Percentiles rank a stretch among this genome's conserved stretches.
These are phyloP conservation scores for Polyporus tsugae DNA, from an alignment of 1,284 basidiomycete genomes.

Conservation along the genomic window DNA sequence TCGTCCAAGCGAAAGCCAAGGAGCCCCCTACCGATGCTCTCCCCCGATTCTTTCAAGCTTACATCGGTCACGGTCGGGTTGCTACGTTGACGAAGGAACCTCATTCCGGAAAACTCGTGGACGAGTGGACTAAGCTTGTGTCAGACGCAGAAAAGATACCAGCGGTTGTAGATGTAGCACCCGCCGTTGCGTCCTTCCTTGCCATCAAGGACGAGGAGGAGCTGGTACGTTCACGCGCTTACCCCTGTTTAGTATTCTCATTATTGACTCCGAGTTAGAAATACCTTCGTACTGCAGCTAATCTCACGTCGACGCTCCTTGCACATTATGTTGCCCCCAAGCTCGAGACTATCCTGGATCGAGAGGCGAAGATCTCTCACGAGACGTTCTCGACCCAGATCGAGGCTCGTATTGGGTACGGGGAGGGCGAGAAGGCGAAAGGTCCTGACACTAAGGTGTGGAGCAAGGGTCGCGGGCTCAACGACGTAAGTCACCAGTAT, in stretches of 20 bases:
- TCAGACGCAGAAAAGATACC: constrained; percentile 63
- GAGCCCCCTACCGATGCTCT: constrained; percentile 76
- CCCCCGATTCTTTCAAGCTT: constrained; percentile 65
- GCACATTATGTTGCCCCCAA: constrained; percentile 88
- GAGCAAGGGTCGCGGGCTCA: constrained; percentile 80
- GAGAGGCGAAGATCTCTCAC: constrained; percentile 90
- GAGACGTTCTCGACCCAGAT: constrained; percentile 86
- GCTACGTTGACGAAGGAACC: constrained; percentile 82
- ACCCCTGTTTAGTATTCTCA: neutral
- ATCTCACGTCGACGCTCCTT: constrained; percentile 87
- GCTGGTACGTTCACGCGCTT: constrained; percentile 60
- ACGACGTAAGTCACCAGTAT: constrained; percentile 61
- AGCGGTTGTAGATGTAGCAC: constrained; percentile 81
- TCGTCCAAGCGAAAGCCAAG: constrained; percentile 77
- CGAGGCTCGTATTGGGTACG: constrained; percentile 87
- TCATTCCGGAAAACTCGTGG: constrained; percentile 80
- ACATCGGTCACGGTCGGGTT: constrained; percentile 65
- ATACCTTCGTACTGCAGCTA: constrained; percentile 78
- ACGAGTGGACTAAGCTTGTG: constrained; percentile 79
- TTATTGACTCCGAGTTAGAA: constrained; percentile 56
- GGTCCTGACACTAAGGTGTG: constrained; percentile 91
- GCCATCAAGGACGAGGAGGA: constrained; percentile 93
- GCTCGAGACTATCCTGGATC: constrained; percentile 91
- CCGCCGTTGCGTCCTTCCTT: constrained; percentile 81
- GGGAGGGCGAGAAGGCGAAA: constrained; percentile 78